These are phyloP conservation scores for Cercospora brassicicola DNA, from an alignment of 2,329 filamentous ascomycete species.

Conservation along the genomic window DNA sequence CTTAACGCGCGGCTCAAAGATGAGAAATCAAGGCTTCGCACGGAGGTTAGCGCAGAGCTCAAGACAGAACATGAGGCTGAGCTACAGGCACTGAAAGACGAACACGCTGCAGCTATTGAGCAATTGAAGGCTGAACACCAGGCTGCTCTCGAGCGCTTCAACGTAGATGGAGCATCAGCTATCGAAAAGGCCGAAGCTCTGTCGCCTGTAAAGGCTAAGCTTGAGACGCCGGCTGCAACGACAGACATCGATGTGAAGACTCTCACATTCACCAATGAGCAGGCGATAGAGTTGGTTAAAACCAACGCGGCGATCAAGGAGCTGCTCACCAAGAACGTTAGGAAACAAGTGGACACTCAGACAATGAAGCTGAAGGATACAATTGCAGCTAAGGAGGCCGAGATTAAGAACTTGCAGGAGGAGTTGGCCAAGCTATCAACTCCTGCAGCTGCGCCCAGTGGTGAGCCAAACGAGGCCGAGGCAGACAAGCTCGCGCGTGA, in stretches of 20 bases:
- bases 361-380: constrained; percentile 41
- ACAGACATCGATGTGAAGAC: constrained; percentile 25
- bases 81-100: constrained; percentile 49
- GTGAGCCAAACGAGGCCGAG: constrained; percentile 6
- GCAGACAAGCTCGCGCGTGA: constrained; percentile 21
- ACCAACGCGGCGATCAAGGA: constrained; percentile 52
- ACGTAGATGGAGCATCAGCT: constrained; percentile 40
- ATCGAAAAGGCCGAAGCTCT: constrained; percentile 39
- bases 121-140: constrained; percentile 42
- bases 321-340: constrained; percentile 61
- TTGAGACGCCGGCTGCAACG: constrained; percentile 33
- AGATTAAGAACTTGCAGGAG: constrained; percentile 31
- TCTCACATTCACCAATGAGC: constrained; percentile 49
- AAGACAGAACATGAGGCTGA: constrained; percentile 50
- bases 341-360: constrained; percentile 47
- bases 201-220: constrained; percentile 41
- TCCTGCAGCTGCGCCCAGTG: not conserved
- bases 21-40: constrained; percentile 39
- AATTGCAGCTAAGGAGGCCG: constrained; percentile 36
- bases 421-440: constrained; percentile 17
- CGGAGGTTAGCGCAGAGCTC: constrained; percentile 39
- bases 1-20: constrained; percentile 68
- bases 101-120: constrained; percentile 49
- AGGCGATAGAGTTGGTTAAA: constrained; percentile 52
- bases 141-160: constrained; percentile 41